Evolutionary conservation across 768 basidiomycete genomes (phyloP), one percentile per base, ranked within the genome.

Genomic region (Termitomyces sp.): DNA sequence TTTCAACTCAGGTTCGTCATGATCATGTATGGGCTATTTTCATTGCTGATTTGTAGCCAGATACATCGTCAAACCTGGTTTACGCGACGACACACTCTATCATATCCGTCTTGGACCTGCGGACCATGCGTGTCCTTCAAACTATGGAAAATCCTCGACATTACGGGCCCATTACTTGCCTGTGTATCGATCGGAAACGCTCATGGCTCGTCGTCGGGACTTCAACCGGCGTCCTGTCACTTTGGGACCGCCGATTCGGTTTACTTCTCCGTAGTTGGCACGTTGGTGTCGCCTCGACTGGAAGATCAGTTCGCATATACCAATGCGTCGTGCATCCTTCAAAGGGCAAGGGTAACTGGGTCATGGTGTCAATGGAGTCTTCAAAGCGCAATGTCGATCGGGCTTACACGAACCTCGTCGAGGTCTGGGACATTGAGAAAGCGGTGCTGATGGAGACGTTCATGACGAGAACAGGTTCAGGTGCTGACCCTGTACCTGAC

Each of bases 231-330:
- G 85, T 90, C 15, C 76, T 98, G 13, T 87, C 91, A 0, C 80
- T 99, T 3, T 99, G 96, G 95, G 97, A 99, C 75, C 86, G 94
- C 46, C 89, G 96, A 11, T 99, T 98, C 66, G 95, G 96, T 1
- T 78, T 98, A 20, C 77, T 90, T 4, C 79, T 98, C 64, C 91
- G 91, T 71, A 92, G 88, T 62, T 98, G 96, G 96, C 85, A 87
- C 68, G 87, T 87, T 7, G 87, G 87, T 11, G 78, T 79, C 7
- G 79, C 83, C 4, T 77, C 81, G 12, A 76, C 77, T 2, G 84
- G 84, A 2, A 74, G 79, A 42, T 78, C 81, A 7, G 81, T 81
- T 2, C 82, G 85, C 40, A 84, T 96, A 24, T 82, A 92, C 62
- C 88, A 93, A 68, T 88, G 88, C 64, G 82, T 80, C 13, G 77